A percentile compares a stretch with the other conserved stretches of the same genome.
phyloP scores from a whole-genome alignment of 257 asterid species.

The Solanum paucissectum region DNA sequence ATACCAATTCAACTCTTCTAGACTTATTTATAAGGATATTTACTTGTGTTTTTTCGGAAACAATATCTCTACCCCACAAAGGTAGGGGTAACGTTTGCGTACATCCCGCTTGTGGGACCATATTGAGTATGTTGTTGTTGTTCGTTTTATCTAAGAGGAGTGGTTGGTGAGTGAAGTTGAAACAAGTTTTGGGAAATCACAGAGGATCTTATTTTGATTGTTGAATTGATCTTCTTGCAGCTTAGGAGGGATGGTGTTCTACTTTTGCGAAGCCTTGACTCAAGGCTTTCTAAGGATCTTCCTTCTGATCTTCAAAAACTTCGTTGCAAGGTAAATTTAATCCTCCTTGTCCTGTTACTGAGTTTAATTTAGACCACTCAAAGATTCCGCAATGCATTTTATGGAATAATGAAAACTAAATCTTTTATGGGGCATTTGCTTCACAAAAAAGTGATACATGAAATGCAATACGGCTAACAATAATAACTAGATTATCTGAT shows the following conservation, averaged over 20 bases:
- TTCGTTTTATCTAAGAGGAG: not conserved
- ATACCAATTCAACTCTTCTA: not conserved
- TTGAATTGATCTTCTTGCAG: slow-evolving; percentile 32
- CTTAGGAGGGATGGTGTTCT: slow-evolving; percentile 81
- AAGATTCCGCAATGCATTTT: not conserved
- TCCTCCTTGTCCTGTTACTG: not conserved
- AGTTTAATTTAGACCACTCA: not conserved
- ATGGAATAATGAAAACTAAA: not conserved
- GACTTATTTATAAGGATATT: not conserved
- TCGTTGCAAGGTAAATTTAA: slow-evolving; percentile 75
- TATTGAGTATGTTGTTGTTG: not conserved
- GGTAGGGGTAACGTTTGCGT: not conserved
- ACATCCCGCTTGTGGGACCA: not conserved
- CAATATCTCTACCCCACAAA: not conserved
- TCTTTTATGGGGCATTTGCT: not conserved
- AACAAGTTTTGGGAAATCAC: not conserved
- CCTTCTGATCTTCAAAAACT: slow-evolving; percentile 97
- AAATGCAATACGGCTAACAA: not conserved
- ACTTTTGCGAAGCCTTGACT: slow-evolving; percentile 77
- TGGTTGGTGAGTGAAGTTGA: not conserved
- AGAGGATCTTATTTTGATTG: not conserved
- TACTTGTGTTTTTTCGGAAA: not conserved
- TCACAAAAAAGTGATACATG: not conserved
- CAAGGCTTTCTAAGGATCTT: slow-evolving; percentile 92
- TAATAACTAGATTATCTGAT: not conserved